A percentile compares a stretch with the other conserved stretches of the same genome.
These are phyloP conservation scores for Trichosporon coremiiforme DNA, from an alignment of 1,284 basidiomycete species.

Conservation along the genomic window DNA sequence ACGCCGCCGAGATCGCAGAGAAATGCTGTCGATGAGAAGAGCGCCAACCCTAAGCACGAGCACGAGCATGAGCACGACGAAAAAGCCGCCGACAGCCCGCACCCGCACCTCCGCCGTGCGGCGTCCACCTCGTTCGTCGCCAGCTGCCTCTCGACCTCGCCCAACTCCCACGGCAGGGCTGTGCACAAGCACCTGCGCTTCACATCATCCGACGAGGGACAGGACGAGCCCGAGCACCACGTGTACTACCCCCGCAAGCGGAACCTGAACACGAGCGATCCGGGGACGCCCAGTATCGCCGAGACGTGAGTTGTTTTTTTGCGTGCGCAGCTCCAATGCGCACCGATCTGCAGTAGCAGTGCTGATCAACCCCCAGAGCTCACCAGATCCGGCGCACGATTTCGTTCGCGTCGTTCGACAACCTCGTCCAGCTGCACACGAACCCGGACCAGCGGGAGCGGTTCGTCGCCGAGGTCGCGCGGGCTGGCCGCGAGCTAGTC, in stretches of 20 bases:
- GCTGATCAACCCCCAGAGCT: conserved; percentile 38
- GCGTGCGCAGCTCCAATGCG: no score
- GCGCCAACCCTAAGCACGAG: not conserved
- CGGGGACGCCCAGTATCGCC: conserved; percentile 53
- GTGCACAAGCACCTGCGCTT: conserved; percentile 30
- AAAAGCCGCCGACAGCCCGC: not conserved
- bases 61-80: not conserved
- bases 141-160: not conserved
- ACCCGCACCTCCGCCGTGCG: conserved; percentile 19
- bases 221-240: not conserved
- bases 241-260: conserved; percentile 14
- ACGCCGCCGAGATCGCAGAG: no score
- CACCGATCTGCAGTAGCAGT: no score
- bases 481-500: conserved; percentile 60
- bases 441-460: conserved; percentile 43
- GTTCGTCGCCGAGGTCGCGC: conserved; percentile 41
- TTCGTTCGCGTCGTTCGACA: conserved; percentile 54
- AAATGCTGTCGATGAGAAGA: no score
- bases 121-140: conserved; percentile 17
- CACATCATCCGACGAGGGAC: conserved; percentile 19
- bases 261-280: conserved; percentile 36
- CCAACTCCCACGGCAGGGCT: not conserved
- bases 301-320: conserved; percentile 57
- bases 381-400: conserved; percentile 55
- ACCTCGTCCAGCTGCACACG: conserved; percentile 44